Base-by-base conservation (phyloP, 2,329 filamentous ascomycete species). In the Plenodomus lindquistii region DNA sequence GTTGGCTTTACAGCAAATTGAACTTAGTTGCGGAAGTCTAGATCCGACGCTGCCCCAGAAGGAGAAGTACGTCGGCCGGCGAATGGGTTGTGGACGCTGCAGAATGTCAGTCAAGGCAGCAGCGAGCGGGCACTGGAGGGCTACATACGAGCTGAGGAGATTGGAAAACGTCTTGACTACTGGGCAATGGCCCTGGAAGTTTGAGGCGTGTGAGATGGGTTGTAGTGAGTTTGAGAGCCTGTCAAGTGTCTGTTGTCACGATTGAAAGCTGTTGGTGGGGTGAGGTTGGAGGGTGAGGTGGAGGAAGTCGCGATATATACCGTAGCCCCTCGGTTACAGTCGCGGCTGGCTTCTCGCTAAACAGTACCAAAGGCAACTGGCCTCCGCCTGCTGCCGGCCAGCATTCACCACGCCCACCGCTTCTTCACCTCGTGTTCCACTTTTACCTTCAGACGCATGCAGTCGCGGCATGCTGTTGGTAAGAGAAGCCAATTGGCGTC, bases 111-210 rank as follows among this genome's bases (percentile, higher is more conserved):
- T 59, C 36, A 51, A 42, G 37, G 21, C 40, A 22, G 41, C 42
- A 39, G 38, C 42, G 45, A 44, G 22, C 6, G 41, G 31, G 42
- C 37, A 24, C 42, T 50, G 48, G 59, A 49, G 54, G 57, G 52
- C 55, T 51, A 79, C 91, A 75, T 84, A 96, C 92, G 91, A 96
- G 85, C 94, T 94, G 66, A 97, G 87, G 69, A 95, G 88, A 80
- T 96, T 97, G 82, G 91, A 93, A 87, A 96, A 97, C 92, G 91
- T 96, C 80, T 89, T 96, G 90, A 83, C 87, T 86, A 80, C 82
- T 73, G 72, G 73, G 69, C 71, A 69, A 69, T 74, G 70, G 72
- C 72, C 72, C 71, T 59, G 65, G 73, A 46, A 50, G 44, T 35
- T 52, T 42, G 37, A 31, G 49, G 50, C 60, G 50, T 48, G 49